Evolutionary conservation across 2,329 filamentous ascomycete genomes (phyloP).

Genomic region (Calonectria pseudoturangicola): DNA sequence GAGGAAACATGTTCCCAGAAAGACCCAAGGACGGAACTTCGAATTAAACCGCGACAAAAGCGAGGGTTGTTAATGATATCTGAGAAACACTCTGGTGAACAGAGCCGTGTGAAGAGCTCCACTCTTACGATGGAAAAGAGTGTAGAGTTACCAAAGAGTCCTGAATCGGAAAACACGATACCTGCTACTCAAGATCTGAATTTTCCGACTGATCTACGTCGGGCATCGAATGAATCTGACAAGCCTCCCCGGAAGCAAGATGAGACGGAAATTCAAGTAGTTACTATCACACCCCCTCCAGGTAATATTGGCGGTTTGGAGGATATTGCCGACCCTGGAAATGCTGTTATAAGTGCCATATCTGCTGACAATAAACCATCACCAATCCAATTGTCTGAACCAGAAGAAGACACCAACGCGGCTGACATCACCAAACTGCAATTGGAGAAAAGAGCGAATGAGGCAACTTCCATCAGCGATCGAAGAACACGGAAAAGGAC

Average conservation of each 20-base stretch:
- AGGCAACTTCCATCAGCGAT: not conserved
- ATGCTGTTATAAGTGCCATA: not conserved
- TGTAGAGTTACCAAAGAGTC: not conserved
- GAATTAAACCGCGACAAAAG: constrained; percentile 67
- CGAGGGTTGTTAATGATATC: constrained; percentile 69
- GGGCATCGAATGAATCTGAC: not conserved
- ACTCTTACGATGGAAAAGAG: constrained; percentile 8
- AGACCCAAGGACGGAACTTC: constrained; percentile 66
- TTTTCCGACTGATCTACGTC: not conserved
- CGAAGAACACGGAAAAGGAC: constrained; percentile 28
- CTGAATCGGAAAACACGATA: not conserved
- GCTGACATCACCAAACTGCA: not conserved
- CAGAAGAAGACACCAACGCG: not conserved
- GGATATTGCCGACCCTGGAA: not conserved
- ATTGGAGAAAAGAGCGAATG: not conserved
- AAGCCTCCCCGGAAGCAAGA: not conserved
- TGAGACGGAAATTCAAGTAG: not conserved
- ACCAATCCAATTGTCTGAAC: not conserved
- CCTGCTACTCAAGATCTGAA: not conserved
- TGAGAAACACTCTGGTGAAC: constrained; percentile 54
- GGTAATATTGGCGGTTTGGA: not conserved
- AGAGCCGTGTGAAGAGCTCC: constrained; percentile 9
- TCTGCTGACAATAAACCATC: not conserved
- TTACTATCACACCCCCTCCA: no score
- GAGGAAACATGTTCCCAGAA: constrained; percentile 19